phyloP scores from a whole-genome alignment of 345 rosid genomes.

The Garcia nutans region DNA sequence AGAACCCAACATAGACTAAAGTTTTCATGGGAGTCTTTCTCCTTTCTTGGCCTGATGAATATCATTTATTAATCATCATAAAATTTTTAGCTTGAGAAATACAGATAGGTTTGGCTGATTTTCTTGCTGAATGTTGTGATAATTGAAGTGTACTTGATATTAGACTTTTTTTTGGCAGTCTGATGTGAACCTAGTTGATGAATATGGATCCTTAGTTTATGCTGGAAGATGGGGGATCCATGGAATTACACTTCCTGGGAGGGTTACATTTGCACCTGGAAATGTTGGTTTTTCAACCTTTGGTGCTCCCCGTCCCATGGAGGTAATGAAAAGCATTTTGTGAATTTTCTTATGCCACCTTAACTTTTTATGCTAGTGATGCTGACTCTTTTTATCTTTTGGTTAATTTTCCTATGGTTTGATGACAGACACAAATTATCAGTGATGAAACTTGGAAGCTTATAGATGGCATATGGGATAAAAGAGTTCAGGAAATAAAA shows the following conservation, averaged over 20 bases:
- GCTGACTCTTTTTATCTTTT: not conserved
- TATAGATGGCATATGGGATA: conserved; percentile 75
- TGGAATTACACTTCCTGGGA: conserved; percentile 79
- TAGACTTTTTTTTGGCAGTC: conserved; percentile 43
- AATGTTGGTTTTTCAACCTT: conserved; percentile 86
- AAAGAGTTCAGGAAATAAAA: conserved; percentile 66
- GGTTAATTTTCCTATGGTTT: conserved; percentile 4
- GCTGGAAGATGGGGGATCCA: conserved; percentile 96
- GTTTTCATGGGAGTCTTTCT: not conserved
- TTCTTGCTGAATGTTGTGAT: not conserved
- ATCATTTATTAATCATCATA: not conserved
- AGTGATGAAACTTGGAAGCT: conserved; percentile 90
- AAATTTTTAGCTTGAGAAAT: not conserved
- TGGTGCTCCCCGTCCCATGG: conserved; percentile 90
- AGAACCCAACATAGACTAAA: too few relatives aligned
- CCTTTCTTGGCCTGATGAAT: not conserved
- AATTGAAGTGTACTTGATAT: conserved; percentile 3
- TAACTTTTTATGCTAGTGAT: not conserved
- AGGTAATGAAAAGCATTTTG: conserved; percentile 41
- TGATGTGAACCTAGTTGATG: conserved; percentile 65
- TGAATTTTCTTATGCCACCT: not conserved
- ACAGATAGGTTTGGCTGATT: not conserved
- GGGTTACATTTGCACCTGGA: conserved; percentile 97
- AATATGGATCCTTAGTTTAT: conserved; percentile 81
- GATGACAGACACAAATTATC: conserved; percentile 64